Evolutionary conservation across 306 rosid genomes (phyloP).

Genomic region (Ormosia semicastrata): DNA sequence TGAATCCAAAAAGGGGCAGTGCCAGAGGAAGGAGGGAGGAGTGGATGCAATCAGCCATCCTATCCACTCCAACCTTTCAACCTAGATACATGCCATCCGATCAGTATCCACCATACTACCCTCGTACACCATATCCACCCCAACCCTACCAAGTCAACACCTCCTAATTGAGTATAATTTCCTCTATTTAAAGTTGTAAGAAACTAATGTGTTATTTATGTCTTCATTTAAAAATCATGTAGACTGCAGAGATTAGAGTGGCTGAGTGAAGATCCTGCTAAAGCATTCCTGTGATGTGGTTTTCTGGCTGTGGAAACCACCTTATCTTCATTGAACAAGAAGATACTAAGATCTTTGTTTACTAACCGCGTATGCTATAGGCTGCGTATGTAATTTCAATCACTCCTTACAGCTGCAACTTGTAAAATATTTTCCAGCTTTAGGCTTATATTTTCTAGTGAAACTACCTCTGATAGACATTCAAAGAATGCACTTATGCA

Average conservation of each 20-base stretch:
- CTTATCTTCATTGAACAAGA: neutral
- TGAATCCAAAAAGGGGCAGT: neutral
- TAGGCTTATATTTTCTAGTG: neutral
- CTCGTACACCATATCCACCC: neutral
- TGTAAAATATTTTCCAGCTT: neutral
- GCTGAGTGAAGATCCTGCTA: conserved; percentile 17
- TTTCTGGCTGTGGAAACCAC: neutral
- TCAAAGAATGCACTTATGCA: neutral
- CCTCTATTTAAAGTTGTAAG: neutral
- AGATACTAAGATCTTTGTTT: neutral
- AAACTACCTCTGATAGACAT: neutral
- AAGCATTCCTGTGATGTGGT: neutral
- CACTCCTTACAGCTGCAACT: neutral
- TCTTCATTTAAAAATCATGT: neutral
- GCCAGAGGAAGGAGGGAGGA: neutral
- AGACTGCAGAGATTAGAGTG: neutral
- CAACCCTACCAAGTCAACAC: neutral
- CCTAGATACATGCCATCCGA: neutral
- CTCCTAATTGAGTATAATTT: neutral
- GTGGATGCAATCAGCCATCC: neutral
- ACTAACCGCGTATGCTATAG: neutral
- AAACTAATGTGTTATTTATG: neutral
- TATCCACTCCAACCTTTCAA: neutral
- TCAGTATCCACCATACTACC: neutral
- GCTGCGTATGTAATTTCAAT: neutral